Base-by-base conservation (phyloP, 2,329 filamentous ascomycete species). In the Alternaria gansuensis region DNA sequence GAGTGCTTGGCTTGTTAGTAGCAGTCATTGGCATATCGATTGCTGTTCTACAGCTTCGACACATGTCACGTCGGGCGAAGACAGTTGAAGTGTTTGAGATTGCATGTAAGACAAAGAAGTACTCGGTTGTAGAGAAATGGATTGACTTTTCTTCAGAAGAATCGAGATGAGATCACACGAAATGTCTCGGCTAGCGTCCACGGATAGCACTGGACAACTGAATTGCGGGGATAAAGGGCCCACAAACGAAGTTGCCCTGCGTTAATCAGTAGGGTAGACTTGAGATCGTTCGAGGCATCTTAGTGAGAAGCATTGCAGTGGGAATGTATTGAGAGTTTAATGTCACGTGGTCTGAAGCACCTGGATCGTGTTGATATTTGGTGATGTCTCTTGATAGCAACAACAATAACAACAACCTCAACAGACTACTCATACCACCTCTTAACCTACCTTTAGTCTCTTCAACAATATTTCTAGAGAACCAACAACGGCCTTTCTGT, bases 21-120 rank as follows among this genome's bases (percentile, higher is more conserved):
- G 43, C 53, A 13, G 21, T 29, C n/a, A 29, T 49, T 41, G 49
- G 58, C n/a, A 23, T 54, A 26, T 33, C 11, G 2, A 43, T 60
- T 4, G 58, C 53, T 14, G 6, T 53, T 39, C 26, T 57, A 4
- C 53, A 57, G 24, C 57, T 60, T 44, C 53, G 53, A 40, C 41
- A 48, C 10, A 60, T 44, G 57, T 5, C 23, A 21, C 45, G 28
- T 3, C 40, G 34, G 23, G 28, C 4, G n/a, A 51, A 14, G 33
- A 26, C 3, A 1, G 21, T 46, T 1, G 40, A 51, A 10, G 23
- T 59, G 4, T 51, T 31, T n/a, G 51, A 59, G 13, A 51, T 59
- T 33, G 2, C 51, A 3, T 55, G 51, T 44, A 55, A 51, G 28
- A 24, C 0, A 17, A 48, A 14, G 8, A 3, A 2, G 9, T 23